Conservation (phyloP, 257 asterid genomes). For the Lithospermum erythrorhizon region DNA sequence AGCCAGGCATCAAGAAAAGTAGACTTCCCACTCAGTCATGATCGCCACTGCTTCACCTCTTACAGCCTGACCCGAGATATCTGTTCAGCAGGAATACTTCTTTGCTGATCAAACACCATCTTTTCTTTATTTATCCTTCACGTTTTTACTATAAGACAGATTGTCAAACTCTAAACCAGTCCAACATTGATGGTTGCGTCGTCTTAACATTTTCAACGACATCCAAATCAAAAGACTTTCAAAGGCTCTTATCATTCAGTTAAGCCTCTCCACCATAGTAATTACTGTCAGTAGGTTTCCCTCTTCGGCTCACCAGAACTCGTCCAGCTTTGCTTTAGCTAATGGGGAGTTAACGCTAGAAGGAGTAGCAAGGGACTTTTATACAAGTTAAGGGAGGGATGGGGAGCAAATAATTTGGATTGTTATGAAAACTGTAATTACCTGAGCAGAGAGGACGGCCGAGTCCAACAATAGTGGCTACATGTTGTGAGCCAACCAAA, state of each 20-base stretch:
- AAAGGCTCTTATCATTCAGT: conserved; percentile 36
- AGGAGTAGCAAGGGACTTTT: neutral
- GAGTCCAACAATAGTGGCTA: conserved; percentile 5
- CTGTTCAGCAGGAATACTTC: conserved; percentile 65
- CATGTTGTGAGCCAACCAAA: neutral
- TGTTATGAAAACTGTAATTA: conserved; percentile 2
- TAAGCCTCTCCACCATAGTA: conserved; percentile 34
- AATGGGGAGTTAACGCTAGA: conserved; percentile 5
- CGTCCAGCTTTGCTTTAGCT: neutral
- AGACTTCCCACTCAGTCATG: conserved; percentile 79
- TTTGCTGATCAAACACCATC: conserved; percentile 61
- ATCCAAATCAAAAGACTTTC: conserved; percentile 46
- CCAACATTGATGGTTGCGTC: conserved; percentile 26
- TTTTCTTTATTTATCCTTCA: conserved; percentile 56
- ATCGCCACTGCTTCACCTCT: conserved; percentile 76
- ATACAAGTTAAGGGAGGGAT: conserved; percentile 7
- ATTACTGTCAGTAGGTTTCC: neutral
- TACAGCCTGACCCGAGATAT: conserved; percentile 73
- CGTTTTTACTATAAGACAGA: conserved; percentile 57
- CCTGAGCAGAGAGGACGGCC: neutral
- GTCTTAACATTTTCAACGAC: conserved; percentile 19
- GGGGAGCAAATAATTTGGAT: conserved; percentile 26
- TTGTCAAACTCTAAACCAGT: conserved; percentile 65
- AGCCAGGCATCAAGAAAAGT: conserved; percentile 81
- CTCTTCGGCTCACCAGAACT: neutral